Base-by-base conservation (phyloP, 805 yeast genomes). In the Myxozyma lipomycoides region DNA sequence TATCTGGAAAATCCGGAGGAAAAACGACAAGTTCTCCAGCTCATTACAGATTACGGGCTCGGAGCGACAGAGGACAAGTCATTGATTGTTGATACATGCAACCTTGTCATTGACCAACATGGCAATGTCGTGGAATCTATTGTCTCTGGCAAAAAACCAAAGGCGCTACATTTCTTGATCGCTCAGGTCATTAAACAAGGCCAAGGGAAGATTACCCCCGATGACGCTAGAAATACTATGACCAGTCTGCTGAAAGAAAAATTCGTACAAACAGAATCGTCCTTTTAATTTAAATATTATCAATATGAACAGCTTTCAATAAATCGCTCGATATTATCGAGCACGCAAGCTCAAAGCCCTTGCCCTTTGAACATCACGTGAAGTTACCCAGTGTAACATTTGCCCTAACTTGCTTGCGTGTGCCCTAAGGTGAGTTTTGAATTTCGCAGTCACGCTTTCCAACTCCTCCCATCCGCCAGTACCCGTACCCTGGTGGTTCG, bases 101-200 rank as follows among this genome's bases (percentile, higher is more conserved):
- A 54, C 18, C 68, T 67, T 9, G 74, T 82, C 1, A 64, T 83
- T 0, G 59, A 56, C 0, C 67, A 69, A 4, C 69, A 84, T 59
- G 73, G 72, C 0, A 78, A 77, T 17, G 77, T 83, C 17, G 86
- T 85, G 2, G 67, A 71, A 18, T 78, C 78, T 45, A 74, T 88
- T 24, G 64, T 64, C 21, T 61, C 69, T 0, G 90, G 89, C 1
- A 81, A 82, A 48, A 79, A 78, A 56, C 67, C 70, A 38, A 78
- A 77, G 32, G 79, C 89, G 10, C 61, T 91, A n/a, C 86, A 88
- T 61, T 86, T 73, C 61, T 71, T 93, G 49, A 76, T 93, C 2
- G 98, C 97, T 0, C 79, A 78, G 63, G 95, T 88, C 18, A 87
- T 93, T 95, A 79, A 81, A 61, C 70, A 75, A 48, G 78, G 87